Base-by-base conservation (phyloP, 2,329 filamentous ascomycete genomes). In the Fusarium sp. region DNA sequence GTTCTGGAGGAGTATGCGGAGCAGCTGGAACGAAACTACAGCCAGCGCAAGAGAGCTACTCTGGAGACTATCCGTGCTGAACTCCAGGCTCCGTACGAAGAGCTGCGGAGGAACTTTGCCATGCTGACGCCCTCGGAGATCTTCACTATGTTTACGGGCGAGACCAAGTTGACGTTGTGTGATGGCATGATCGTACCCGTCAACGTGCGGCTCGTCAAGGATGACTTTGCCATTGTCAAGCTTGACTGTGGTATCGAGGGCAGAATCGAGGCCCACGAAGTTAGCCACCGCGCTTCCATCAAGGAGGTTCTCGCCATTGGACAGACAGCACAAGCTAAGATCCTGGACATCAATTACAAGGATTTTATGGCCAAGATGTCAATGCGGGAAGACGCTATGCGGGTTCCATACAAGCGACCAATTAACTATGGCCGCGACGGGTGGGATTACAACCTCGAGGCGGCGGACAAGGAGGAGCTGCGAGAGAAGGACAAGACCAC, bases 1-100 rank as follows among this genome's bases (percentile, higher is more conserved):
- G 94, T 98, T 65, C 86, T 99, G 5, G 96, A 99, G 80, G 94
- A 98, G 80, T 99, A 99, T 76, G 96, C 96, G 1, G 94, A 97
- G 76, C 95, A 99, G 83, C 86, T 99, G 70, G 93, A 98, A 83
- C 91, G 89, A 72, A 97, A 97, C 75, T 95, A 97, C 78, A 94
- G 94, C 75, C 95, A 98, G 79, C 91, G 93, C 71, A 99, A 99
- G 85, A 93, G 96, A 62, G 95, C 95, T 2, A 99, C 96, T 1
- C 87, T 99, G 12, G 96, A 99, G 81, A 97, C 94, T 0, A 99
- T 99, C 77, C 93, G 96, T 68, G 95, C 94, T 15, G 96, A 99
- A 81, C 85, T 99, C 53, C 93, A 96, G 75, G 91, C 92, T 18
- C 95, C 96, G 1, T 99, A 97, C 78, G 96, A 99, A 82, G 96